Evolutionary conservation across 2,329 filamentous ascomycete genomes (phyloP).

Genomic region (Scytalidium lignicola): DNA sequence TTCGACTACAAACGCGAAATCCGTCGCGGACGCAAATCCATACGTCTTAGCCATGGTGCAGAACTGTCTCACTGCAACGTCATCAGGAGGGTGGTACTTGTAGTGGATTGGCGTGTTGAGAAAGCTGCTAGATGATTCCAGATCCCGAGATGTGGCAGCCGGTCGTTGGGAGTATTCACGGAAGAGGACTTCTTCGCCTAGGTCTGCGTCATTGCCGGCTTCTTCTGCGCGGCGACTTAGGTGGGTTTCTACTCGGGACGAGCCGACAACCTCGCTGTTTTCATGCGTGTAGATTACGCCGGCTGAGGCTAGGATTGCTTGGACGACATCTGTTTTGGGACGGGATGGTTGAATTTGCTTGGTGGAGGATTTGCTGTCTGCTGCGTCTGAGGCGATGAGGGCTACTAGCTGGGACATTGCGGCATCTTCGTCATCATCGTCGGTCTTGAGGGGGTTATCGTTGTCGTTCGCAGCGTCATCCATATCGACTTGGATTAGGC

Average conservation of each 20-base stretch:
- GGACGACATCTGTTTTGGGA: conserved; percentile 65
- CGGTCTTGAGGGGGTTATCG: conserved; percentile 35
- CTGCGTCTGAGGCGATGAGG: conserved; percentile 46
- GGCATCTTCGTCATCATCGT: conserved; percentile 49
- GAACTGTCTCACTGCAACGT: conserved; percentile 76
- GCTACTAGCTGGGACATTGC: conserved; percentile 70
- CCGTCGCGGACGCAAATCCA: conserved; percentile 68
- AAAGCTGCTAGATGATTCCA: background rate
- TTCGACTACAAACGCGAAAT: conserved; percentile 89
- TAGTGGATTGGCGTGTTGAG: conserved; percentile 20
- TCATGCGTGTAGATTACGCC: conserved; percentile 96
- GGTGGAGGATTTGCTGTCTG: conserved; percentile 34
- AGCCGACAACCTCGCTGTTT: conserved; percentile 90
- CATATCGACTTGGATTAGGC: conserved; percentile 71
- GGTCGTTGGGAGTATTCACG: conserved; percentile 33
- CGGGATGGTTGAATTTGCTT: conserved; percentile 30
- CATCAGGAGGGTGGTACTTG: conserved; percentile 57
- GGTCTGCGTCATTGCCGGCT: conserved; percentile 35
- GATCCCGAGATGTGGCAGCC: background rate
- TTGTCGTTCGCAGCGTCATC: conserved; percentile 54
- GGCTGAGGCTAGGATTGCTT: conserved; percentile 80
- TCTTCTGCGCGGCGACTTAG: conserved; percentile 66
- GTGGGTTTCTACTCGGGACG: conserved; percentile 83
- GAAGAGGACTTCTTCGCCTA: conserved; percentile 53
- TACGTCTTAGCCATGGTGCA: conserved; percentile 82